These are phyloP conservation scores for Nannochloris sp. DNA, from an alignment of 139 green algal species.

Conservation along the genomic window DNA sequence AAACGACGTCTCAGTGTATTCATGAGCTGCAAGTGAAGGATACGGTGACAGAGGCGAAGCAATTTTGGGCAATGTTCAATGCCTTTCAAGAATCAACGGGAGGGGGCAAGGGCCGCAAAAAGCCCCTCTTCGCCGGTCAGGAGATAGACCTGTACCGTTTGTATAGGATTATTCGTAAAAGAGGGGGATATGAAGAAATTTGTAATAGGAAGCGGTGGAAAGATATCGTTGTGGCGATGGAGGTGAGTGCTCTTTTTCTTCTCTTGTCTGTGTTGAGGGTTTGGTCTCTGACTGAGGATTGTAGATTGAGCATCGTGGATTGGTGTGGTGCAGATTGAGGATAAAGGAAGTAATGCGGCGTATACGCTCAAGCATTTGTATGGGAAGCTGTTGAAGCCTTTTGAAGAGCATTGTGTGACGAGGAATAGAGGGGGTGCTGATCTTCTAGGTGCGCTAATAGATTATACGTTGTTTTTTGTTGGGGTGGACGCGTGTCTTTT, in stretches of 20 bases:
- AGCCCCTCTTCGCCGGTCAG: slow-evolving; percentile 51
- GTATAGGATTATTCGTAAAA: slow-evolving; percentile 40
- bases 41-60: slow-evolving; percentile 10
- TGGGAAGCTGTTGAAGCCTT: slow-evolving; percentile 63
- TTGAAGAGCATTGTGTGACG: slow-evolving; percentile 41
- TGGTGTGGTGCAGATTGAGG: slow-evolving; percentile 25
- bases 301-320: background rate
- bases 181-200: slow-evolving; percentile 58
- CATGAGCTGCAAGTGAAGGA: slow-evolving; percentile 64
- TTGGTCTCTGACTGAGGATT: background rate
- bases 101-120: slow-evolving; percentile 24
- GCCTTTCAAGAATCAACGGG: slow-evolving; percentile 36
- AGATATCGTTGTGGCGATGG: slow-evolving; percentile 52
- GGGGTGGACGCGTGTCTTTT: background rate
- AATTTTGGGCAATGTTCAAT: slow-evolving; percentile 48
- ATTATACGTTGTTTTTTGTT: background rate
- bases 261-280: background rate
- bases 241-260: slow-evolving; percentile 29
- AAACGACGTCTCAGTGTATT: slow-evolving; percentile 64
- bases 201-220: slow-evolving; percentile 61
- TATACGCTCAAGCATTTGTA: slow-evolving; percentile 67
- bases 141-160: slow-evolving; percentile 67
- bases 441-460: slow-evolving; percentile 25
- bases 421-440: slow-evolving; percentile 6
- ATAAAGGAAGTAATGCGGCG: slow-evolving; percentile 43